phyloP scores from a whole-genome alignment of 2,329 filamentous ascomycete species.

The Fusarium irregulare region DNA sequence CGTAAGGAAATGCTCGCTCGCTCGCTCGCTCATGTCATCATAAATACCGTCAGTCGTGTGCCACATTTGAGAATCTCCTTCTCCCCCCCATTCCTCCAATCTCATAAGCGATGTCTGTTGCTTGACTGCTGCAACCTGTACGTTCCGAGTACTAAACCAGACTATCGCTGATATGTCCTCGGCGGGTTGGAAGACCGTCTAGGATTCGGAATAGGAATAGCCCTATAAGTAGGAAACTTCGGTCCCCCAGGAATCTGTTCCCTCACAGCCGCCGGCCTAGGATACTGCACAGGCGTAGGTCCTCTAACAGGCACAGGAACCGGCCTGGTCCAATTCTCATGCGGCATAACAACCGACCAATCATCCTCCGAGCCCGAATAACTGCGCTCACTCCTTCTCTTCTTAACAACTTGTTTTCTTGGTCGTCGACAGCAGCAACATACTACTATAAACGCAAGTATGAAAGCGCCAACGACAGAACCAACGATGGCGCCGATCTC shows the following conservation, averaged over 20 bases:
- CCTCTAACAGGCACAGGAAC: slow-evolving; percentile 8
- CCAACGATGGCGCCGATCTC: slow-evolving; percentile 58
- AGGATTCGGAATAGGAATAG: slow-evolving; percentile 51
- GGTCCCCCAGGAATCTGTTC: slow-evolving; percentile 51
- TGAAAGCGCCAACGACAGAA: slow-evolving; percentile 52
- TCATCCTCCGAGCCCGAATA: slow-evolving; percentile 30
- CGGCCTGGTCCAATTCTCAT: slow-evolving; percentile 22
- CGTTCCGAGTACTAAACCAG: too few species aligned
- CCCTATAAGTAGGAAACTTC: slow-evolving; percentile 50
- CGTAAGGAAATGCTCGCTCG: slow-evolving; percentile 16
- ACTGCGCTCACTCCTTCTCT: slow-evolving; percentile 25
- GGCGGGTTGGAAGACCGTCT: slow-evolving; percentile 26
- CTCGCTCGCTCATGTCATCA: not conserved
- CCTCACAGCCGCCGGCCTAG: slow-evolving; percentile 33
- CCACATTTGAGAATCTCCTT: not conserved
- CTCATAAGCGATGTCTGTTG: too few species aligned
- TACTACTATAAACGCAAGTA: slow-evolving; percentile 50
- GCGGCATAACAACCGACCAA: slow-evolving; percentile 12
- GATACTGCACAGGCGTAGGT: slow-evolving; percentile 24
- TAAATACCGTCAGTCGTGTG: not conserved
- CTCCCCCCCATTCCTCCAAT: not conserved
- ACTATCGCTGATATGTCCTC: slow-evolving; percentile 6
- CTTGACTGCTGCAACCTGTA: not conserved
- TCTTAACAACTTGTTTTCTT: not conserved
- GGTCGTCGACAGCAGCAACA: slow-evolving; percentile 50